A percentile compares a stretch with the other conserved stretches of the same genome.
Conservation (phyloP, 2,329 filamentous ascomycete genomes). For the Macrophomina tecta region DNA sequence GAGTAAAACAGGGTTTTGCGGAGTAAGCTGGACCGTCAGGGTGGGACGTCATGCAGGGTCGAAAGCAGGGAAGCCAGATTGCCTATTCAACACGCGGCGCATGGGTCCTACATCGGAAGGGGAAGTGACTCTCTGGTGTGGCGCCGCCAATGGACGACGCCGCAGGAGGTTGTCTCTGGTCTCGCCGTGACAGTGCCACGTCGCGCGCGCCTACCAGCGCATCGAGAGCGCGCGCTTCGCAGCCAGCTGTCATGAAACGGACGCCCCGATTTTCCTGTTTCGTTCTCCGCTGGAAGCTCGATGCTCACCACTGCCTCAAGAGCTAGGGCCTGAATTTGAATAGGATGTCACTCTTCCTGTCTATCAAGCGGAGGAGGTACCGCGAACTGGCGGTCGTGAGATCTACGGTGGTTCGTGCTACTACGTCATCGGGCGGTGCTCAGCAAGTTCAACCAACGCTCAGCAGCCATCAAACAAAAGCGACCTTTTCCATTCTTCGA, state of each 20-base stretch:
- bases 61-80: constrained; percentile 13
- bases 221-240: not conserved
- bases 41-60: constrained; percentile 28
- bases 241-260: not conserved
- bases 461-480: not conserved
- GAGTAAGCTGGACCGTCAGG: constrained; percentile 7
- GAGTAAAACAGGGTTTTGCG: constrained; percentile 23
- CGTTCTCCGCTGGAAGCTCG: not conserved
- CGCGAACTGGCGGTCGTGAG: not conserved
- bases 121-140: not conserved
- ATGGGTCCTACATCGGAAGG: not conserved
- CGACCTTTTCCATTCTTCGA: not conserved
- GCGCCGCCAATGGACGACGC: constrained; percentile 4
- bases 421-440: constrained; percentile 4
- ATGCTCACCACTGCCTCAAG: too few relatives aligned
- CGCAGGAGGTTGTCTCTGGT: not conserved
- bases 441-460: not conserved
- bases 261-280: not conserved
- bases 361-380: not conserved
- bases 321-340: too few relatives aligned
- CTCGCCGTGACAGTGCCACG: constrained; percentile 5
- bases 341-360: too few relatives aligned
- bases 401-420: not conserved
- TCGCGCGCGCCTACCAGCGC: constrained; percentile 12
- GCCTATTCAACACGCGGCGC: constrained; percentile 13